Evolutionary conservation across 495 filamentous ascomycete genomes (phyloP), one percentile per base, ranked within the genome.

Genomic region (Rusavskia elegans): DNA sequence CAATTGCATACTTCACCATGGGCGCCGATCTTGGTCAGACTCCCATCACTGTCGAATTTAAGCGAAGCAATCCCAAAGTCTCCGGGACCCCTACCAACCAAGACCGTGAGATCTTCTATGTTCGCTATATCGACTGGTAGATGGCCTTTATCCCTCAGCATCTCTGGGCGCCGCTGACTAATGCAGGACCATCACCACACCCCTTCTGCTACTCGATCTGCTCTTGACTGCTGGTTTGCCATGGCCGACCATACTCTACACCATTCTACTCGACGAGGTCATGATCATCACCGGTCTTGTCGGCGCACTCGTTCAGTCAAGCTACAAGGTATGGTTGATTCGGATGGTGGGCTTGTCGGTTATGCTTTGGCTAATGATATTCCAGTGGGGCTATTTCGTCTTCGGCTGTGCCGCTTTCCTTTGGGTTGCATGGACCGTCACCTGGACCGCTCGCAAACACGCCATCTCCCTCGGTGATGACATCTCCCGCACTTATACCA

Each of bases 1-100:
- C 76, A 21, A 76, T 84, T 53, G 72, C 81, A 30, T 85, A 86
- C 60, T 87, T 79, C 63, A 71, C 75, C 57, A 81, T 84, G 73
- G 81, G 71, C 39, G 78, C 80, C 6, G 78, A 84, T 59, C 66
- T 87, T 0, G 84, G 83, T 48, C 81, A 75, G 64, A 76, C 73
- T 10, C 72, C 79, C 19, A 81, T 84, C 53, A 57, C 59, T 10
- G 75, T 80, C 25, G 68, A 82, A 57, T 82, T 74, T 55, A 55
- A 54, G 7, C 68, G 74, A 35, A 57, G 53, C 48, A 66, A 71
- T 20, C 58, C 63, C 35, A 63, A 66, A 21, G 68, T 75, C 5
- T 41, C 56, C 10, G 74, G 73, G 10, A 57, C 61, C 5, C 7
- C 44, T 1, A 11, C 5, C 20, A 46, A 46, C 21, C 44, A 46